Conservation (phyloP, 2,329 filamentous ascomycete genomes). For the Phaeomoniella chlamydospora region DNA sequence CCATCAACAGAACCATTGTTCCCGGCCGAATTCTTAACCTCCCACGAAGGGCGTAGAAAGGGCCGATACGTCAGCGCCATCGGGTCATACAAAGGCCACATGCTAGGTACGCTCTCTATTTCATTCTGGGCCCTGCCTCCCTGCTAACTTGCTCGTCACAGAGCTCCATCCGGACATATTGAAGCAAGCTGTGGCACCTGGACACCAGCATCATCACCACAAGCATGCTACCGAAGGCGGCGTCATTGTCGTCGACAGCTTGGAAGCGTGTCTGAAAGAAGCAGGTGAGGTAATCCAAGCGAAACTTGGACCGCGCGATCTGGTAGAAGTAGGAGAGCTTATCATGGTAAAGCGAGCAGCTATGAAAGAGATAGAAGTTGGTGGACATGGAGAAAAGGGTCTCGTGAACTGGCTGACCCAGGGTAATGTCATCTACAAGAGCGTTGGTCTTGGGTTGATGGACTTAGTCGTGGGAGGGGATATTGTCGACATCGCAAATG, state of each 20-base stretch:
- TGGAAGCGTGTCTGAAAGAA: constrained; percentile 67
- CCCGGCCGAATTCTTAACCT: constrained; percentile 57
- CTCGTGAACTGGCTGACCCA: constrained; percentile 45
- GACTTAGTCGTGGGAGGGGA: constrained; percentile 50
- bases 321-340: constrained; percentile 80
- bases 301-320: constrained; percentile 54
- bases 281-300: constrained; percentile 78
- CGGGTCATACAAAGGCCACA: constrained; percentile 47
- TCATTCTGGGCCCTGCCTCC: too few species aligned
- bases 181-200: constrained; percentile 41
- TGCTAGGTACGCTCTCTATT: constrained; percentile 48
- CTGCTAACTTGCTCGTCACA: too few species aligned
- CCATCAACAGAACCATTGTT: constrained; percentile 64
- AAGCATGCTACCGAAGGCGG: constrained; percentile 42
- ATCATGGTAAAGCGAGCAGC: constrained; percentile 46
- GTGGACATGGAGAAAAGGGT: constrained; percentile 20
- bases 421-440: constrained; percentile 57
- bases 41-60: constrained; percentile 28
- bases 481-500: constrained; percentile 40
- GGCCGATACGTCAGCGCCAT: constrained; percentile 28
- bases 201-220: constrained; percentile 30
- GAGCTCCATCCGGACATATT: constrained; percentile 71
- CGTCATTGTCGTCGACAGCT: constrained; percentile 49
- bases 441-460: constrained; percentile 54
- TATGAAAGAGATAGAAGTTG: constrained; percentile 16